Conservation (phyloP, 805 yeast genomes). For the Candida caryicola region DNA sequence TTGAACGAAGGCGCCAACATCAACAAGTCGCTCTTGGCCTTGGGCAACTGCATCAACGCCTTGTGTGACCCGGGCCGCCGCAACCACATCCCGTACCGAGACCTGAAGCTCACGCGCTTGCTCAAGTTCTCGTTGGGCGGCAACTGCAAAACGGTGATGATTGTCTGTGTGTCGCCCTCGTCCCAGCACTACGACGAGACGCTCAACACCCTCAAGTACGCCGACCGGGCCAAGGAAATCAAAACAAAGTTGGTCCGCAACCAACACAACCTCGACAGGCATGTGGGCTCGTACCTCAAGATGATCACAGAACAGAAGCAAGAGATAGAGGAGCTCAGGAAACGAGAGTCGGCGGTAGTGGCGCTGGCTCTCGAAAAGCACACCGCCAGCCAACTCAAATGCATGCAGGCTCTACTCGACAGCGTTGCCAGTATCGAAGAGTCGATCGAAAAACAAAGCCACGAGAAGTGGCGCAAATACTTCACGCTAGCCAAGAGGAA, state of each 20-base stretch:
- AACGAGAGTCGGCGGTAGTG: constrained; percentile 47
- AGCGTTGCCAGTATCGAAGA: constrained; percentile 40
- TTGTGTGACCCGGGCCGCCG: constrained; percentile 67
- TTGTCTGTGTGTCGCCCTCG: constrained; percentile 89
- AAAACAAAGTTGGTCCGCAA: constrained; percentile 77
- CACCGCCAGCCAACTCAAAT: constrained; percentile 34
- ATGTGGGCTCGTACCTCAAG: constrained; percentile 78
- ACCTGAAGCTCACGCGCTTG: constrained; percentile 83
- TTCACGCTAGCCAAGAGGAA: constrained; percentile 47
- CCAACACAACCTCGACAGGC: constrained; percentile 72
- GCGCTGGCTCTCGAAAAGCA: constrained; percentile 35
- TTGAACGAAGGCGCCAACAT: constrained; percentile 92
- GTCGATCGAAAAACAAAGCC: constrained; percentile 42
- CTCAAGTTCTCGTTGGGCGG: constrained; percentile 90
- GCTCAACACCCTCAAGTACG: constrained; percentile 84
- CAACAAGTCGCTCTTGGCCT: constrained; percentile 79
- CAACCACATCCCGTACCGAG: constrained; percentile 85
- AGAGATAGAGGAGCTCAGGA: constrained; percentile 67
- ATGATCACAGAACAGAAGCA: constrained; percentile 79
- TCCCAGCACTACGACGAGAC: constrained; percentile 90
- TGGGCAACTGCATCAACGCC: constrained; percentile 94
- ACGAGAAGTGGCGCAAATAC: constrained; percentile 44
- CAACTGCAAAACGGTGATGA: constrained; percentile 93
- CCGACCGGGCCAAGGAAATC: constrained; percentile 87
- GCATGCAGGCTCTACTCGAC: constrained; percentile 39